Conservation (phyloP, 139 green algal genomes). For the Chlorella sorokiniana region DNA sequence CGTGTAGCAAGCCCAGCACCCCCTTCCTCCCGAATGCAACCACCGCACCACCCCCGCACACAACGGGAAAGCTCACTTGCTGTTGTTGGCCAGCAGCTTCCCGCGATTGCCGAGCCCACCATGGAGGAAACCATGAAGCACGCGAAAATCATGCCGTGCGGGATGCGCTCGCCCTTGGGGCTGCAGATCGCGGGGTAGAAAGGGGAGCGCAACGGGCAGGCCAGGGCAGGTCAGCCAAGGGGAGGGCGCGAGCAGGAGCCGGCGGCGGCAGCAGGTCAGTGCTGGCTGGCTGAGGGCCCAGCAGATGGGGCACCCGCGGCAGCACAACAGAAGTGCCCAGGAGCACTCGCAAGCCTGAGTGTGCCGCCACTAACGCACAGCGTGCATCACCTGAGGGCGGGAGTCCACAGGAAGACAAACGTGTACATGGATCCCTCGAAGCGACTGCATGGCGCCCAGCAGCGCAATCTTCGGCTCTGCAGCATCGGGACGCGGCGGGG, state of each 20-base stretch:
- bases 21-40: not conserved
- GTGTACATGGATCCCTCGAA: slow-evolving; percentile 99
- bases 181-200: slow-evolving; percentile 1
- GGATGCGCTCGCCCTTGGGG: slow-evolving; percentile 86
- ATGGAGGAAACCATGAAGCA: slow-evolving; percentile 97
- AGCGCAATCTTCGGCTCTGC: slow-evolving; percentile 77
- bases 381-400: slow-evolving; percentile 75
- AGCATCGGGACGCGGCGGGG: not conserved
- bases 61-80: slow-evolving; percentile 24
- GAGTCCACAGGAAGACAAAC: slow-evolving; percentile 99
- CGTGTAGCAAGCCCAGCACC: too few species aligned
- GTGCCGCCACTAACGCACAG: too few species aligned
- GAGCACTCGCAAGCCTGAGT: too few species aligned
- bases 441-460: slow-evolving; percentile 72
- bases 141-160: slow-evolving; percentile 95
- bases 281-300: too few species aligned
- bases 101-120: slow-evolving; percentile 76
- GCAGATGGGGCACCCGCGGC: not conserved
- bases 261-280: too few species aligned
- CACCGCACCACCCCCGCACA: not conserved
- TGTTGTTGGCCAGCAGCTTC: slow-evolving; percentile 50
- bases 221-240: too few species aligned
- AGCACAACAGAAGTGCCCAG: not conserved
- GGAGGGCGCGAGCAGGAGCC: too few species aligned
- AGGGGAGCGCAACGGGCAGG: not conserved